A percentile compares a stretch with the other conserved stretches of the same genome.
These are phyloP conservation scores for Backusella psychrophila DNA, from an alignment of 192 early-diverging fungal species.

Conservation along the genomic window DNA sequence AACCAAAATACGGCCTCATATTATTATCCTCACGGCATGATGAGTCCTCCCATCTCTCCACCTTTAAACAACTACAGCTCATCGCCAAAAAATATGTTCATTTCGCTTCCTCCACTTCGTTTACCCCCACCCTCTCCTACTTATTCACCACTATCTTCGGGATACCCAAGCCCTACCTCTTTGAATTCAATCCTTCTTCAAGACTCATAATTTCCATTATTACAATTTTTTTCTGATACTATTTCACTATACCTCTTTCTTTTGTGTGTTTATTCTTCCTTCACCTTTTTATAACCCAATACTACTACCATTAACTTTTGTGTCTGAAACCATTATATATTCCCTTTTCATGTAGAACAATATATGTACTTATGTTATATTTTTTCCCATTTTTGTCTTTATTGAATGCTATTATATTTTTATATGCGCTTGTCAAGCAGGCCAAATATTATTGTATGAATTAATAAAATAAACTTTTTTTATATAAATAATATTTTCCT, in stretches of 20 bases:
- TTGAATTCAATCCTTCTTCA: neutral
- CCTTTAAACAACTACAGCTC: neutral
- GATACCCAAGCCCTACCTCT: neutral
- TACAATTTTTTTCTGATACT: neutral
- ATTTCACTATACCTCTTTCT: neutral
- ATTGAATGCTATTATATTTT: neutral
- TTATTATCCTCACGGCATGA: neutral
- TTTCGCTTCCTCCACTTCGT: slow-evolving; percentile 2
- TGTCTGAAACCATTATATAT: neutral
- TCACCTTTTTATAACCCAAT: neutral
- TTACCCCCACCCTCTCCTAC: neutral
- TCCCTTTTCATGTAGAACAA: neutral
- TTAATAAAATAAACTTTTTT: neutral
- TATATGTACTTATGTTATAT: neutral
- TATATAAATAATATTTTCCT: neutral
- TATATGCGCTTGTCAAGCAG: neutral
- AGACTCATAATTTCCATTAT: neutral
- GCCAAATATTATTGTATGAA: neutral
- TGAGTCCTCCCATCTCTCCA: neutral
- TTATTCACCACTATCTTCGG: neutral
- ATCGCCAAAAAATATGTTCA: neutral
- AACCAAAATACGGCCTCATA: neutral
- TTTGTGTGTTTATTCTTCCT: neutral
- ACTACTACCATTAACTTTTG: neutral
- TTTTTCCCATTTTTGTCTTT: neutral